Percentiles rank a stretch among this genome's conserved stretches.
Conservation (phyloP, 306 rosid genomes). For the Pyrus communis region DNA sequence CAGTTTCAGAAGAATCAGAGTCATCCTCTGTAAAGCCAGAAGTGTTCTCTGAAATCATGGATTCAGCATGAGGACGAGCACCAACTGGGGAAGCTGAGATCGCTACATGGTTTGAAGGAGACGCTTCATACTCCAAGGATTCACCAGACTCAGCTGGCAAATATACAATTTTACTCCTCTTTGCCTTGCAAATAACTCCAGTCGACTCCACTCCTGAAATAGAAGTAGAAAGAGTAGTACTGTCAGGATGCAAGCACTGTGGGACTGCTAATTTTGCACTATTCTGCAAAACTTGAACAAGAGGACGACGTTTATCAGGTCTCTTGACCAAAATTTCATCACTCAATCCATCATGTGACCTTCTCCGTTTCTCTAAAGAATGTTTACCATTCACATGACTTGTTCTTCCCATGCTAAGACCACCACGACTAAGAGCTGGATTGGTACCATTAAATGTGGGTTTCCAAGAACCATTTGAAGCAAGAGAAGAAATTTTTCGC, state of each 20-base stretch:
- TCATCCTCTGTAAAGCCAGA: conserved; percentile 64
- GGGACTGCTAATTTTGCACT: conserved; percentile 24
- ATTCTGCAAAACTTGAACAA: conserved; percentile 27
- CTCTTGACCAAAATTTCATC: conserved; percentile 23
- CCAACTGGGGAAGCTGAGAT: conserved; percentile 47
- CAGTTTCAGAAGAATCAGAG: conserved; percentile 65
- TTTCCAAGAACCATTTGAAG: conserved; percentile 40
- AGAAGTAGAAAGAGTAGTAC: conserved; percentile 27
- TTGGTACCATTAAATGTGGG: conserved; percentile 32
- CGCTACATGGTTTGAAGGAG: conserved; percentile 40
- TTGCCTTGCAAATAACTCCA: conserved; percentile 42
- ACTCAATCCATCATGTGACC: conserved; percentile 19
- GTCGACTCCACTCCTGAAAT: conserved; percentile 55
- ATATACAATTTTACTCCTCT: conserved; percentile 62
- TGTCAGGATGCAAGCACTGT: conserved; percentile 27
- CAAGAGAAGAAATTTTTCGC: conserved; percentile 33
- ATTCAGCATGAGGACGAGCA: conserved; percentile 29
- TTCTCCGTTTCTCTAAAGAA: conserved; percentile 24
- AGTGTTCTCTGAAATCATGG: conserved; percentile 57
- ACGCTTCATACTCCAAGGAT: conserved; percentile 61
- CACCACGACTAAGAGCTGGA: conserved; percentile 26
- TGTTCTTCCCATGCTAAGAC: conserved; percentile 28
- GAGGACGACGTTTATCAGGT: conserved; percentile 14
- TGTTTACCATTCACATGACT: conserved; percentile 30
- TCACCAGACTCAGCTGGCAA: conserved; percentile 68